These are phyloP conservation scores for Exophiala lecanii-corni DNA, from an alignment of 2,329 filamentous ascomycete species.

Conservation along the genomic window DNA sequence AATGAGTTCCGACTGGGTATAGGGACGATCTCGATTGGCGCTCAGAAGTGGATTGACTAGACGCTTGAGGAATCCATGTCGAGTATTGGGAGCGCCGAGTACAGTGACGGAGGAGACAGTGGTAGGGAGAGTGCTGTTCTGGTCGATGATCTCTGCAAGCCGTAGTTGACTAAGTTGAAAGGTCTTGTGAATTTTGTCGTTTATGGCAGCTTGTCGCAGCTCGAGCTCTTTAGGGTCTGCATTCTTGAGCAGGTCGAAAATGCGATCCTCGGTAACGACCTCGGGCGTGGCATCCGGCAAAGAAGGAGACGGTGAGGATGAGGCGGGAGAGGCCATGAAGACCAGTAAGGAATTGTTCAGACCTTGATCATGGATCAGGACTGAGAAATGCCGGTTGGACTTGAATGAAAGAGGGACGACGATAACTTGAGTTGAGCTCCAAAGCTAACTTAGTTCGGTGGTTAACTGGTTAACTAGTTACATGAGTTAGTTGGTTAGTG, in stretches of 20 bases:
- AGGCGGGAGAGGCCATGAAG: neutral
- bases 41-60: slow-evolving; percentile 74
- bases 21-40: slow-evolving; percentile 60
- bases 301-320: neutral
- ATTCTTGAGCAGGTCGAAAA: slow-evolving; percentile 23
- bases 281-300: slow-evolving; percentile 7
- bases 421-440: too few species aligned
- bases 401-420: too few species aligned
- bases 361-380: neutral
- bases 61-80: slow-evolving; percentile 74
- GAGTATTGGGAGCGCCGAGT: slow-evolving; percentile 77
- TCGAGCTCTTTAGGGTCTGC: slow-evolving; percentile 54
- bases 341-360: neutral
- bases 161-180: slow-evolving; percentile 60
- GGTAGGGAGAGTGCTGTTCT: slow-evolving; percentile 81
- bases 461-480: too few species aligned
- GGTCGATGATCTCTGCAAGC: slow-evolving; percentile 63
- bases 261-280: slow-evolving; percentile 13
- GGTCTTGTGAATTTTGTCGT: slow-evolving; percentile 54
- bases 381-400: too few species aligned
- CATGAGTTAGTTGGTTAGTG: too few species aligned
- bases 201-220: slow-evolving; percentile 56
- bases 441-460: too few species aligned
- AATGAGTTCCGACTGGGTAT: slow-evolving; percentile 76
- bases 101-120: slow-evolving; percentile 82